Evolutionary conservation across 129 eudicot genomes (phyloP), one percentile per base, ranked within the genome.

Genomic region (Flaveria linearis): DNA sequence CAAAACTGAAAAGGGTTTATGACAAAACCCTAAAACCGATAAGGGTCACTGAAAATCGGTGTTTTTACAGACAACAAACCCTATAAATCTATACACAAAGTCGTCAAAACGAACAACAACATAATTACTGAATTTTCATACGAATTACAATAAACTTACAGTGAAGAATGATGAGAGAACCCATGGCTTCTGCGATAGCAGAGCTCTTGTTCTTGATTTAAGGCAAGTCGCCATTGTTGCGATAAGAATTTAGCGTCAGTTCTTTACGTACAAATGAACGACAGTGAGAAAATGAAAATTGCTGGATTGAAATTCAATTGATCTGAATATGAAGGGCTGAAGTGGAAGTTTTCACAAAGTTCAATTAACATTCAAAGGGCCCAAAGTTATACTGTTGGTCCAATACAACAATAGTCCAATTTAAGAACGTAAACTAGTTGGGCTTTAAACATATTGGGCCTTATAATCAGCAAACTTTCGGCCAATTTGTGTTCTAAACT

Each of bases 181-280:
- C 41, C 46, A 57, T 15, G 74, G 68, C 15, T 42, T 77, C 30
- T 77, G 81, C 6, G 60, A 60, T 45, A 69, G 49, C 43, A 69
- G 69, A 12, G 36, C 18, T 58, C 10, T 30, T 14, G 82, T 47
- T 78, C 72, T 50, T 76, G 73, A 67, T 18, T 76, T 50, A 12
- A 65, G 62, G 9, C 52, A 71, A 45, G 50, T 46, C 71, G 82
- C 82, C 82, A 78, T 78, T 61, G 53, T 45, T 78, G 75, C 11
- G 30, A 45, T 3, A 13, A 9, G 46, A 23, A 23, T 74, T 74
- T 42, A 16, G 45, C 50, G 57, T 74, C 51, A 45, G 43, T 28
- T 1, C 15, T 25, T 62, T 1, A 16, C 33, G 12, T 0, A 36
- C 41, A 8, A 36, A 36, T 36, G 41, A 43, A 43, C 56, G 63